Evolutionary conservation across 225 moss, liverwort and hornwort genomes (phyloP).

Genomic region (Sphagnum tenellum): DNA sequence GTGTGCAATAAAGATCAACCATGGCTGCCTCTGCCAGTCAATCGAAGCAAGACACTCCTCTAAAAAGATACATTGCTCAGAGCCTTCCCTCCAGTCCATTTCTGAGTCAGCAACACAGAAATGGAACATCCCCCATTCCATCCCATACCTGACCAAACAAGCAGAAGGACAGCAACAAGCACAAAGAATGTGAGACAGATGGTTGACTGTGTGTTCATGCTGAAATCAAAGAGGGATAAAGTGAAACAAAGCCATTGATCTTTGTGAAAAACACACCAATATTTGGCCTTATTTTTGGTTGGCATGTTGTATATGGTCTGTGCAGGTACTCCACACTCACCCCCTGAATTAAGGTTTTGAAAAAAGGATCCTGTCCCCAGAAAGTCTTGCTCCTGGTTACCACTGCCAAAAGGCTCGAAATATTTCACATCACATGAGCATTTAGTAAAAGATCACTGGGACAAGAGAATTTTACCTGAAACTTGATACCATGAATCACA

Average conservation of each 20-base stretch:
- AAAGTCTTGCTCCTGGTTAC: constrained; percentile 54
- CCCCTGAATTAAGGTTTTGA: constrained; percentile 34
- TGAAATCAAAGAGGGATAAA: too few species aligned
- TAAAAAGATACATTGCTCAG: constrained; percentile 40
- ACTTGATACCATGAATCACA: too few species aligned
- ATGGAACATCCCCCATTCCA: constrained; percentile 43
- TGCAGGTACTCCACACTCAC: constrained; percentile 42
- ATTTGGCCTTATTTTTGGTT: constrained; percentile 24
- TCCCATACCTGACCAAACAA: constrained; percentile 42
- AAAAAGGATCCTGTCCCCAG: constrained; percentile 40
- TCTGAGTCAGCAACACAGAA: constrained; percentile 48
- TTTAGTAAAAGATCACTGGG: too few species aligned
- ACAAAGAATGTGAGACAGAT: too few species aligned
- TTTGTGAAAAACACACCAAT: too few species aligned
- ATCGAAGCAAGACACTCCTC: constrained; percentile 40
- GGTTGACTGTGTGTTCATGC: too few species aligned
- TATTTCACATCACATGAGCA: background rate
- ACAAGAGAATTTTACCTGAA: too few species aligned
- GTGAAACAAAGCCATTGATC: too few species aligned
- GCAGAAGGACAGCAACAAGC: too few species aligned
- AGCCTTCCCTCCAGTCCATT: constrained; percentile 39
- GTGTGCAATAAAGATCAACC: constrained; percentile 42
- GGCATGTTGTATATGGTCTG: constrained; percentile 36
- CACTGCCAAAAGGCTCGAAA: constrained; percentile 8
- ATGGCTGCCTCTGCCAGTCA: constrained; percentile 45